phyloP scores from a whole-genome alignment of 345 rosid genomes.

The Kernera saxatilis region DNA sequence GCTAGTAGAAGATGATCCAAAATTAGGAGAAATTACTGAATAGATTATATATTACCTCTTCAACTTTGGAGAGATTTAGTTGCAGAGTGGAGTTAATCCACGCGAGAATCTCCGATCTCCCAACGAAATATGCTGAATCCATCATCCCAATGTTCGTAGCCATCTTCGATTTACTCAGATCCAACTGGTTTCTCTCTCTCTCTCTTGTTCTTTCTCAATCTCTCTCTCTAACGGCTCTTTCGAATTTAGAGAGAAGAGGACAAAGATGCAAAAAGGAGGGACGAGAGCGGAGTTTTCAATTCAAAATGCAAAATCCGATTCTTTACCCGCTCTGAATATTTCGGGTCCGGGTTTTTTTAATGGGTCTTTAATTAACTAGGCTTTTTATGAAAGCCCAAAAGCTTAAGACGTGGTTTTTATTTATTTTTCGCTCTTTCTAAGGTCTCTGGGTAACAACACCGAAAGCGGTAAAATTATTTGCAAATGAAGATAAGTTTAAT shows the following conservation, averaged over 20 bases:
- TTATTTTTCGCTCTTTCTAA: too few relatives aligned
- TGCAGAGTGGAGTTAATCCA: slow-evolving; percentile 93
- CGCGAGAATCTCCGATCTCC: slow-evolving; percentile 91
- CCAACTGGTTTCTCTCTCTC: background rate
- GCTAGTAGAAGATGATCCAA: background rate
- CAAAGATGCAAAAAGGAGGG: slow-evolving; percentile 24
- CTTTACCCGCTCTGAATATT: background rate
- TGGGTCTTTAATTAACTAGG: background rate
- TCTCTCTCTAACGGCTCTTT: slow-evolving; percentile 36
- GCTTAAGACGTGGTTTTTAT: background rate
- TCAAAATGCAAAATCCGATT: slow-evolving; percentile 29
- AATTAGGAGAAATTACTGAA: background rate
- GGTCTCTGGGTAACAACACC: too few relatives aligned
- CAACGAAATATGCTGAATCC: slow-evolving; percentile 91
- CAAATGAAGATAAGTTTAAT: too few relatives aligned
- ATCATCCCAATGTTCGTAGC: slow-evolving; percentile 89
- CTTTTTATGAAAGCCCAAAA: slow-evolving; percentile 1
- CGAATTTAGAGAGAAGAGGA: slow-evolving; percentile 38
- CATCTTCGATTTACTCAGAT: slow-evolving; percentile 35
- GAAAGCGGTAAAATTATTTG: too few relatives aligned
- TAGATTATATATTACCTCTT: slow-evolving; percentile 55
- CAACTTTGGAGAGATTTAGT: slow-evolving; percentile 91
- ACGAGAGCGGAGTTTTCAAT: slow-evolving; percentile 30
- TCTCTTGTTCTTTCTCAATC: background rate
- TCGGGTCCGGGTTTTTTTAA: slow-evolving; percentile 4